Base-by-base conservation (phyloP, 2,329 filamentous ascomycete genomes). In the Alternaria arborescens region DNA sequence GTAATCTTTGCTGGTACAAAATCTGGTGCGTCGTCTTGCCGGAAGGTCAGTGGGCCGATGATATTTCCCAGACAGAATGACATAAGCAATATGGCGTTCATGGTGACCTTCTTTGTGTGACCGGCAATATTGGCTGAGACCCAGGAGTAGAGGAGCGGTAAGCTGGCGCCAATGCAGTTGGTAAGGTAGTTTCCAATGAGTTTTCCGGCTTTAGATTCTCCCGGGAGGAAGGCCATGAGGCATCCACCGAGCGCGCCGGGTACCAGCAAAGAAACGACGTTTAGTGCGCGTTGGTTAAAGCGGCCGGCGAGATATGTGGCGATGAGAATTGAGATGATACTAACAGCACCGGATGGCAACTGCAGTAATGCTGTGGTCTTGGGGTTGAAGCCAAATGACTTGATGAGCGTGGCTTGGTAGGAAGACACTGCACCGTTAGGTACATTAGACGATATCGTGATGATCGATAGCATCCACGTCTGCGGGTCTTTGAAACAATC, bases 51-150 rank as follows among this genome's bases (percentile, higher is more conserved):
- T 0, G 81, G 80, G 0, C 73, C 79, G 5, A 82, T 75, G 50
- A 82, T 80, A 50, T 82, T 82, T 1, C 76, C 77, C 0, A 76
- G 43, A 36, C 74, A 80, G 52, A 78, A 86, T 0, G 82, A 82
- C 64, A 79, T 74, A 58, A 78, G 79, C 8, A 79, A 61, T 0
- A 77, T 73, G 7, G 68, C 73, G 28, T 87, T 88, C n/a, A 86
- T 87, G 26, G 88, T 84, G 46, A 89, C 86, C 70, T 89, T 75
- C 64, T 77, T 77, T 8, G 74, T 77, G 41, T 77, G 71, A 2
- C 74, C 75, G 8, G 74, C 74, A 4, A 71, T 68, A 65, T 86
- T 86, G 38, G 82, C 82, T 0, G 82, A 84, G 42, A 82, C 81
- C 59, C 85, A 79, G 0, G 75, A 72, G 32, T 78, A 73, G 0